These are phyloP conservation scores for Xerocomellus chrysenteron DNA, from an alignment of 768 basidiomycete species.

Conservation along the genomic window DNA sequence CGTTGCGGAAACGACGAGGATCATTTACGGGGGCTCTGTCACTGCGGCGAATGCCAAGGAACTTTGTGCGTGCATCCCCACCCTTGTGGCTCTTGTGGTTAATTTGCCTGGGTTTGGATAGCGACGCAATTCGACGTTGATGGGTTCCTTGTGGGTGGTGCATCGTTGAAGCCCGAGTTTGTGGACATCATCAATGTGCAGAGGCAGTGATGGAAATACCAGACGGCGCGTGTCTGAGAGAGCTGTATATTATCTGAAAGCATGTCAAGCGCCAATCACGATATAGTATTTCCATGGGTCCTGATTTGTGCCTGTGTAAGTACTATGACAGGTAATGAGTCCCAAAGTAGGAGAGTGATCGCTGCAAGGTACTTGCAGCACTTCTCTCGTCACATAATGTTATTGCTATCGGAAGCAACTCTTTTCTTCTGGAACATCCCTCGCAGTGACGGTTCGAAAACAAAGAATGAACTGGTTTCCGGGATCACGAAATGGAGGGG, in stretches of 20 bases:
- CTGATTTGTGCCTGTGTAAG: no score
- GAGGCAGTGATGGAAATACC: constrained; percentile 21
- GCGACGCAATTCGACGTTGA: constrained; percentile 83
- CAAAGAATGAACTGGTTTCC: no score
- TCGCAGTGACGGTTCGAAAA: no score
- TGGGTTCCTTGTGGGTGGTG: constrained; percentile 97
- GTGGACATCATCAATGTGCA: constrained; percentile 84
- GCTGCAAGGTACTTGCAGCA: no score
- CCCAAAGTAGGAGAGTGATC: no score
- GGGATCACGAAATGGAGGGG: no score
- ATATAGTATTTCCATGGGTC: no score
- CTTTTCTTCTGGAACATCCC: no score
- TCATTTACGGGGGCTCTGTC: constrained; percentile 97
- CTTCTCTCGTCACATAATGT: no score
- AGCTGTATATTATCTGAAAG: background rate
- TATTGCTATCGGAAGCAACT: no score
- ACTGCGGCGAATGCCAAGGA: constrained; percentile 85
- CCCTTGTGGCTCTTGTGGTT: background rate
- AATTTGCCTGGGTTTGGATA: constrained; percentile 28
- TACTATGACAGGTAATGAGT: no score
- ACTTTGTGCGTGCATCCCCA: constrained; percentile 57
- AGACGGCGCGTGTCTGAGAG: background rate
- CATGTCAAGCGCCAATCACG: background rate
- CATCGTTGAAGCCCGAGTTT: constrained; percentile 97
- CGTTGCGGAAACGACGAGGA: constrained; percentile 72